A percentile compares a stretch with the other conserved stretches of the same genome.
Conservation (phyloP, 129 eudicot species). For the Sambucus nigra region DNA sequence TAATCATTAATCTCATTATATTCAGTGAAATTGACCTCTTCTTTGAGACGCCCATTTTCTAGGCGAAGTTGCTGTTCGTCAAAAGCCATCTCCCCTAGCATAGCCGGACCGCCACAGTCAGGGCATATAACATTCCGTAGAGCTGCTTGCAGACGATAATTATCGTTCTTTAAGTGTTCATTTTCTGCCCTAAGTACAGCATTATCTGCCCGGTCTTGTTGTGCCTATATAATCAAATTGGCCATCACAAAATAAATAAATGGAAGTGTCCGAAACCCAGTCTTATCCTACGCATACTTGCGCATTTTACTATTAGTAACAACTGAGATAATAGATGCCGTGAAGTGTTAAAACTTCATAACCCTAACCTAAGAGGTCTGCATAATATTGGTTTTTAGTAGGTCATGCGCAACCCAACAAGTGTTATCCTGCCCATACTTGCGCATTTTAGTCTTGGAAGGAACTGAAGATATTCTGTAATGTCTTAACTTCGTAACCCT, state of each 20-base stretch:
- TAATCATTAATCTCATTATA: background rate
- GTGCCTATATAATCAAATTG: slow-evolving; percentile 45
- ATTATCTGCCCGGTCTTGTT: slow-evolving; percentile 90
- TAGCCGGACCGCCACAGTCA: slow-evolving; percentile 77
- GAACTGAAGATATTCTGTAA: slow-evolving; percentile 7
- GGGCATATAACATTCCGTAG: slow-evolving; percentile 67
- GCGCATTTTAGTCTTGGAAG: slow-evolving; percentile 1
- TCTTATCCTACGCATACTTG: background rate
- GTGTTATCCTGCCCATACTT: no score
- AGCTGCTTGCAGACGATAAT: slow-evolving; percentile 64
- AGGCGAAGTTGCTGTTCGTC: slow-evolving; percentile 93
- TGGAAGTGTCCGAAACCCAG: slow-evolving; percentile 7
- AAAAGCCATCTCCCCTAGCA: slow-evolving; percentile 50
- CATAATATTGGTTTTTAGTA: no score
- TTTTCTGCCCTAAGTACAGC: slow-evolving; percentile 67
- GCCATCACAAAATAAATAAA: slow-evolving; percentile 8
- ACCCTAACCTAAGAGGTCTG: background rate
- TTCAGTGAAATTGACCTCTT: slow-evolving; percentile 43
- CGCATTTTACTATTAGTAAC: no score
- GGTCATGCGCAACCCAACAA: no score
- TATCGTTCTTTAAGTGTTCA: slow-evolving; percentile 66
- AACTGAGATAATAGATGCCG: no score
- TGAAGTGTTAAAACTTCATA: no score
- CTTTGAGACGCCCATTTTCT: slow-evolving; percentile 91
- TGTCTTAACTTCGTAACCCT: slow-evolving; percentile 14